phyloP scores from a whole-genome alignment of 371 early-diverging fungal genomes.

The Mucor circinelloides region DNA sequence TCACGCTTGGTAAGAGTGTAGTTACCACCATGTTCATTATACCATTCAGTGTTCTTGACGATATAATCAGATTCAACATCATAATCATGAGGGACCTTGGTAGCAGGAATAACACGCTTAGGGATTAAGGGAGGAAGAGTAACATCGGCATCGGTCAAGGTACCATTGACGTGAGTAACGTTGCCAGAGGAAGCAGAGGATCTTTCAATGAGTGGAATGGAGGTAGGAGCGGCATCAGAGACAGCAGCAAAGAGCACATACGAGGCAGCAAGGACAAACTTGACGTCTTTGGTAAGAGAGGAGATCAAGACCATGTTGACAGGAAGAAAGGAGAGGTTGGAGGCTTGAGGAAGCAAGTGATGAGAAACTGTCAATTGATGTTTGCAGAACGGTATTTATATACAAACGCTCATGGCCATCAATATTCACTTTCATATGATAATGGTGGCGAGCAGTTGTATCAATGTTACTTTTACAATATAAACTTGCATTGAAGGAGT shows the following conservation, averaged over 20 bases:
- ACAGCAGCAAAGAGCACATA: neutral
- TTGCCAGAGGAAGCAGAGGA: neutral
- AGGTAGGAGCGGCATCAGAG: conserved; percentile 11
- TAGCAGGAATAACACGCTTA: neutral
- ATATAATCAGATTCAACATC: conserved; percentile 3
- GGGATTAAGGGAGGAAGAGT: conserved; percentile 15
- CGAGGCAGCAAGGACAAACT: neutral
- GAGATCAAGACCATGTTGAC: conserved; percentile 17
- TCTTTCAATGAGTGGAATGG: neutral
- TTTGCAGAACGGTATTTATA: neutral
- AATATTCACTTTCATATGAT: neutral
- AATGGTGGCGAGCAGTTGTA: neutral
- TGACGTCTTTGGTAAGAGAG: conserved; percentile 7
- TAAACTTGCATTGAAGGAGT: neutral
- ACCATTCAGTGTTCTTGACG: conserved; percentile 11
- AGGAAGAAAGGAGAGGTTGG: neutral
- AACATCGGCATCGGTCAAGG: neutral
- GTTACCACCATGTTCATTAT: neutral
- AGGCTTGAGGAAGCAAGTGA: neutral
- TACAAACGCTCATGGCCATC: neutral
- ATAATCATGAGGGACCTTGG: neutral
- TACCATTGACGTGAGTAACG: neutral
- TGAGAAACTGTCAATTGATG: neutral
- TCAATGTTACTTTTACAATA: neutral
- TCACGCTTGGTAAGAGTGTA: neutral